Conservation (phyloP, 2,329 filamentous ascomycete genomes). For the Xylaria sp. region DNA sequence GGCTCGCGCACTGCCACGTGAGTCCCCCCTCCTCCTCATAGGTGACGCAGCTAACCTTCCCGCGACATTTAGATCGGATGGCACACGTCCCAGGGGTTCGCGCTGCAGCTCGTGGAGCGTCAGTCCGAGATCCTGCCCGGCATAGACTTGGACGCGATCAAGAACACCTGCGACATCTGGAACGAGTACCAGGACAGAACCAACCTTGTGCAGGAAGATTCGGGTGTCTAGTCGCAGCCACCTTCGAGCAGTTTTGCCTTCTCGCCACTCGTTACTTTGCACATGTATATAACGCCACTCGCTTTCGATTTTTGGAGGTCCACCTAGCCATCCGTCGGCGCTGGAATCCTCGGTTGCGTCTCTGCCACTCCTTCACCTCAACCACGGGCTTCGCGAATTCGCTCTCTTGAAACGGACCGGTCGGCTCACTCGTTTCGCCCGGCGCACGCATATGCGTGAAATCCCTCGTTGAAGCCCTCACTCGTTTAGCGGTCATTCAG, state of each 20-base stretch:
- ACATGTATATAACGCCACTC: neutral
- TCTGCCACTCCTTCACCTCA: constrained; percentile 2
- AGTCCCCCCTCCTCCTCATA: constrained; percentile 1
- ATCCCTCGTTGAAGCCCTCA: constrained; percentile 2
- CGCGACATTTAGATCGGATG: constrained; percentile 48
- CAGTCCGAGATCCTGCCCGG: constrained; percentile 37
- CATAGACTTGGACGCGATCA: constrained; percentile 30
- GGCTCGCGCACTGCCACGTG: constrained; percentile 48
- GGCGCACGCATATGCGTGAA: neutral
- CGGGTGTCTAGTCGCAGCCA: constrained; percentile 38
- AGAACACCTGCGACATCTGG: constrained; percentile 40
- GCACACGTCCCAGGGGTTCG: constrained; percentile 58
- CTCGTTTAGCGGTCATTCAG: neutral
- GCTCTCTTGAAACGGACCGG: neutral
- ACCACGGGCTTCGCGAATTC: neutral
- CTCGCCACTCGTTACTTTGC: neutral
- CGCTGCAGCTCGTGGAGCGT: constrained; percentile 56
- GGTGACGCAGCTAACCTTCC: constrained; percentile 5
- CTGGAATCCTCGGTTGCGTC: neutral
- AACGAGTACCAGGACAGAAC: constrained; percentile 35
- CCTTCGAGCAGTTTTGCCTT: neutral
- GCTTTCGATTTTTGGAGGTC: neutral
- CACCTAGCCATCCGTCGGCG: neutral
- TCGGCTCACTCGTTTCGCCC: constrained; percentile 8
- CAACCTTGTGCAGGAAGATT: constrained; percentile 41